Evolutionary conservation across 345 rosid genomes (phyloP).

Genomic region (Toxicodendron radicans): DNA sequence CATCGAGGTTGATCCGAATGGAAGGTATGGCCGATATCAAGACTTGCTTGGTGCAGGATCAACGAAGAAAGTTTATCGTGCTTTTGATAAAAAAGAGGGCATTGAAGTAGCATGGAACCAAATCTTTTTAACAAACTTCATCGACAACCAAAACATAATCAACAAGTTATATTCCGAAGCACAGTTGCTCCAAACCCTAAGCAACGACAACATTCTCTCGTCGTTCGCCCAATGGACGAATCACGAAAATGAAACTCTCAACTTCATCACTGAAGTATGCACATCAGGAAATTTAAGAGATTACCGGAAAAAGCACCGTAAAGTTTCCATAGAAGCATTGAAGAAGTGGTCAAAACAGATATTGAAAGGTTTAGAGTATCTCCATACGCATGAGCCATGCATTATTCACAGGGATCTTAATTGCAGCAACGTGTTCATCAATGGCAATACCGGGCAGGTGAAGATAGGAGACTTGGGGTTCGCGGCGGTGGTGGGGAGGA

Average conservation of each 20-base stretch:
- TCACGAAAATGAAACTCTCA: slow-evolving; percentile 39
- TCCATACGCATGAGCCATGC: slow-evolving; percentile 82
- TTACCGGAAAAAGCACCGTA: slow-evolving; percentile 75
- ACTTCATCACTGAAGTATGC: slow-evolving; percentile 88
- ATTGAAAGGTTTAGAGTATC: slow-evolving; percentile 66
- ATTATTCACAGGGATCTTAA: slow-evolving; percentile 87
- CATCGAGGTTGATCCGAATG: slow-evolving; percentile 67
- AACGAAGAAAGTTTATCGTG: slow-evolving; percentile 78
- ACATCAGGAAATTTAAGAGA: slow-evolving; percentile 86
- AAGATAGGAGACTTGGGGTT: slow-evolving; percentile 88
- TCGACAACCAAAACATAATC: slow-evolving; percentile 53
- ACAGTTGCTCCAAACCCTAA: slow-evolving; percentile 46
- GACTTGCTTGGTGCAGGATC: slow-evolving; percentile 70
- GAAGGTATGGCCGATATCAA: slow-evolving; percentile 72
- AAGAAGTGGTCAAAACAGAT: slow-evolving; percentile 94
- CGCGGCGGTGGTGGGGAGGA: slow-evolving; percentile 75
- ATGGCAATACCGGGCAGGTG: slow-evolving; percentile 86
- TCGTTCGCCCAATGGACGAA: slow-evolving; percentile 50
- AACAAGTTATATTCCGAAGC: slow-evolving; percentile 73
- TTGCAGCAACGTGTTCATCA: slow-evolving; percentile 85
- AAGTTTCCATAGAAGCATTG: slow-evolving; percentile 72
- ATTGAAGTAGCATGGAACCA: slow-evolving; percentile 96
- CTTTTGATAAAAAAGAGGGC: slow-evolving; percentile 89
- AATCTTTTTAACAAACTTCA: slow-evolving; percentile 59
- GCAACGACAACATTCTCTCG: slow-evolving; percentile 63